Conservation (phyloP, 306 rosid species). For the Aeschynomene evenia region DNA sequence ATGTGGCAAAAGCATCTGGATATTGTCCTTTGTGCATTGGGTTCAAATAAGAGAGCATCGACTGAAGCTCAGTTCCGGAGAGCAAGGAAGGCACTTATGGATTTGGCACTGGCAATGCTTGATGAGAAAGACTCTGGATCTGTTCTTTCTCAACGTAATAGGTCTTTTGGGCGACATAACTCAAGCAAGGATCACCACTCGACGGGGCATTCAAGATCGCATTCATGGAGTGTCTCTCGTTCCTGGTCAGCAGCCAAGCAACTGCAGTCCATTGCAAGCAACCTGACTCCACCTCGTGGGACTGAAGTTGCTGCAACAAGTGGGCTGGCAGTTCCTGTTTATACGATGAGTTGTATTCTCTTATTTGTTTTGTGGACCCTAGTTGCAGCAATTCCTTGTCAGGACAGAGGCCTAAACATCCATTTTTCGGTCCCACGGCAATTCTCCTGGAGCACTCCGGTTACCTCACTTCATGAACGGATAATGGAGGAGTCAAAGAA, state of each 20-base stretch:
- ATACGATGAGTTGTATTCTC: constrained; percentile 72
- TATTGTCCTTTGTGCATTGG: constrained; percentile 69
- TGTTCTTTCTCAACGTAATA: constrained; percentile 57
- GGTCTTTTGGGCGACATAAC: constrained; percentile 76
- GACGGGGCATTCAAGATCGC: constrained; percentile 82
- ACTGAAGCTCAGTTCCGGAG: constrained; percentile 79
- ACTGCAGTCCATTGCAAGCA: constrained; percentile 75
- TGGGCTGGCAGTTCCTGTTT: constrained; percentile 65
- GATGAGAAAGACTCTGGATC: constrained; percentile 69
- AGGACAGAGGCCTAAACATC: constrained; percentile 69
- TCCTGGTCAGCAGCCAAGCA: constrained; percentile 96
- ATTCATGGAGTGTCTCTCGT: constrained; percentile 87
- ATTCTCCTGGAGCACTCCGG: constrained; percentile 62
- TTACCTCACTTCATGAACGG: constrained; percentile 60
- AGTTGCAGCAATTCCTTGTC: constrained; percentile 95
- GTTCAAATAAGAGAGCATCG: constrained; percentile 56
- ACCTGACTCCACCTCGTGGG: constrained; percentile 72
- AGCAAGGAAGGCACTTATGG: constrained; percentile 78
- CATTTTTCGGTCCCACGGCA: constrained; percentile 71
- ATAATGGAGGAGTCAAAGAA: constrained; percentile 79
- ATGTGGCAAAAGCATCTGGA: constrained; percentile 69
- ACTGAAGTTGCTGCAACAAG: constrained; percentile 61
- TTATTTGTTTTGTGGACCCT: constrained; percentile 72
- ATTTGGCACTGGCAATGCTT: constrained; percentile 71
- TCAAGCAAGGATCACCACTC: constrained; percentile 54